phyloP scores from a whole-genome alignment of 225 moss, liverwort and hornwort species.

The Anthoceros angustus region DNA sequence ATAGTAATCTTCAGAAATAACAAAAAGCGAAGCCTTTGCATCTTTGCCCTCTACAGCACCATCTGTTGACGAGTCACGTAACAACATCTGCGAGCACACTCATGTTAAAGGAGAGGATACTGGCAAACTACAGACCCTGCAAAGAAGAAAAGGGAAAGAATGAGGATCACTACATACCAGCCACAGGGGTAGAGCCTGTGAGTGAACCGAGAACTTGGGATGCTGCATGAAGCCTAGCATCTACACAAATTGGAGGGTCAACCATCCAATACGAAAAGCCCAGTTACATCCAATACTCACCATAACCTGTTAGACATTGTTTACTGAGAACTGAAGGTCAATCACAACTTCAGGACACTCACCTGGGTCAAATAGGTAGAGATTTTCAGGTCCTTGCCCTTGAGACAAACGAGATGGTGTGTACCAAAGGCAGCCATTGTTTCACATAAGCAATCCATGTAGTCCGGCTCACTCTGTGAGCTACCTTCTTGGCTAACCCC shows the following conservation, averaged over 20 bases:
- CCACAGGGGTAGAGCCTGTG: constrained; percentile 78
- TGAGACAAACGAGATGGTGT: constrained; percentile 74
- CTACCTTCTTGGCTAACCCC: constrained; percentile 20
- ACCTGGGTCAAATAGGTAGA: constrained; percentile 63
- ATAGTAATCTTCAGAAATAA: constrained; percentile 48
- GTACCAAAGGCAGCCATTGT: constrained; percentile 90
- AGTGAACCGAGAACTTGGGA: constrained; percentile 54
- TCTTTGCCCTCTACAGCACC: constrained; percentile 66
- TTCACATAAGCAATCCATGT: constrained; percentile 85
- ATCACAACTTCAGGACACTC: not conserved
- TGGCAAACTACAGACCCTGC: not conserved
- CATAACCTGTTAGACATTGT: not conserved
- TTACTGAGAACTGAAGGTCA: not conserved
- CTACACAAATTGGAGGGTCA: constrained; percentile 20
- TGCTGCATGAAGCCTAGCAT: constrained; percentile 91
- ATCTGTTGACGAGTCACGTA: constrained; percentile 55
- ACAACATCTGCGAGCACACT: constrained; percentile 37
- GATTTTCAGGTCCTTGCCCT: constrained; percentile 47
- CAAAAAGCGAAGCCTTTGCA: constrained; percentile 47
- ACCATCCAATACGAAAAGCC: not conserved
- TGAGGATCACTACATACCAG: constrained; percentile 28
- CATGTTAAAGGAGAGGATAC: constrained; percentile 6
- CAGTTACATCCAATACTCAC: not conserved
- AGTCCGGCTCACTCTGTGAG: constrained; percentile 43
- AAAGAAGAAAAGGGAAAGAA: not conserved